Evolutionary conservation across 2,329 filamentous ascomycete species (phyloP).

Genomic region (Zalaria sp.): DNA sequence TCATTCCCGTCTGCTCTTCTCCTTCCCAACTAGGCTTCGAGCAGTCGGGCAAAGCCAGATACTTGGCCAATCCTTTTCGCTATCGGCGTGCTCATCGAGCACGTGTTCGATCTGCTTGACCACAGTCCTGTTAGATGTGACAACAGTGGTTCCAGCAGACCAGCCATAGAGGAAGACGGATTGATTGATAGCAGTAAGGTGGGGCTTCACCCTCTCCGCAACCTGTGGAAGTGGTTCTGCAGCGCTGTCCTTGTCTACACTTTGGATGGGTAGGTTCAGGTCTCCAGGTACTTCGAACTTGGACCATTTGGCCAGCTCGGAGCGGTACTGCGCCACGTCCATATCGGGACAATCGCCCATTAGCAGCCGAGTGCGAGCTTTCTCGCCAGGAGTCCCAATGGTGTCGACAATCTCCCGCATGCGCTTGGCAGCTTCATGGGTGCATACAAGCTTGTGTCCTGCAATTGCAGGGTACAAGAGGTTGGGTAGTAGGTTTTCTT

Average conservation of each 20-base stretch:
- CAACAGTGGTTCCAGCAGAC: slow-evolving; percentile 46
- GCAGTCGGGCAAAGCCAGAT: slow-evolving; percentile 53
- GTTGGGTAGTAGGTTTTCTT: slow-evolving; percentile 44
- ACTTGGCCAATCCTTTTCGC: slow-evolving; percentile 39
- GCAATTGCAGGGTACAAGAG: slow-evolving; percentile 49
- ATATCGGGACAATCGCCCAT: slow-evolving; percentile 31
- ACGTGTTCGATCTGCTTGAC: slow-evolving; percentile 49
- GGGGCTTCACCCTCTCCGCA: slow-evolving; percentile 28
- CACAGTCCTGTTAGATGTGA: slow-evolving; percentile 57
- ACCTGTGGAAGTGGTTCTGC: slow-evolving; percentile 30
- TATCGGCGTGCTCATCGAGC: slow-evolving; percentile 37
- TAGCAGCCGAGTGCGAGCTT: slow-evolving; percentile 43
- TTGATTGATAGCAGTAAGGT: slow-evolving; percentile 48
- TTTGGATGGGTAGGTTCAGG: slow-evolving; percentile 47
- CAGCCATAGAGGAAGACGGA: slow-evolving; percentile 63
- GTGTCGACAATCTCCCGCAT: slow-evolving; percentile 53
- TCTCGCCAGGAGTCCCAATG: slow-evolving; percentile 49
- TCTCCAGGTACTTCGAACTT: slow-evolving; percentile 37
- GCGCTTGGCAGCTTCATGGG: slow-evolving; percentile 47
- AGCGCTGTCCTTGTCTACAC: slow-evolving; percentile 32
- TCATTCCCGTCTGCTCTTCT: slow-evolving; percentile 25
- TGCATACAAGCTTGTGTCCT: slow-evolving; percentile 48
- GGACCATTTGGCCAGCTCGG: slow-evolving; percentile 29
- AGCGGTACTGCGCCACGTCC: neutral
- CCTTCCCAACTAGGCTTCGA: slow-evolving; percentile 53